Evolutionary conservation across 371 early-diverging fungal genomes (phyloP), one percentile per base, ranked within the genome.

Genomic region (Parasitella parasitica): DNA sequence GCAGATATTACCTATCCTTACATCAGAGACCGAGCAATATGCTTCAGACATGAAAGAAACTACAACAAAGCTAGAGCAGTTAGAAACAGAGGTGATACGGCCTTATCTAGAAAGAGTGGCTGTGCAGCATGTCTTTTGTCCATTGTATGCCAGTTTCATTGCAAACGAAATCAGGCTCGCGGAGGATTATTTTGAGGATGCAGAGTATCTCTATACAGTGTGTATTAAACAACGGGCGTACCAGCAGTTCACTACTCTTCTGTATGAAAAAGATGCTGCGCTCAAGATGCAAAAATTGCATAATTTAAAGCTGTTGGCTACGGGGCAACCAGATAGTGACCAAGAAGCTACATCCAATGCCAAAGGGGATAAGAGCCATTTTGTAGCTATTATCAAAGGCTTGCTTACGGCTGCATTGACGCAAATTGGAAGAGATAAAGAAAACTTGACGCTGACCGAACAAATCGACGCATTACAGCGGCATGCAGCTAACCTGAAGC

Each of bases 1-100:
- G n/a, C 59, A 68, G 20, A 30, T 57, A 6, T 15, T 57, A 24
- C 59, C 68, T 5, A 58, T 64, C 6, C 15, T 71, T 11, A 57
- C 24, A 57, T 49, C 64, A 12, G 50, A 62, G 2, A 69, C 54
- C n/a, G 57, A 69, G 4, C 36, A 4, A 2, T 51, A 43, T 46
- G 5, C 16, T 6, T 9, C 39, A 38, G 36, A 56, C 15, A 69
- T 69, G 43, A 28, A 57, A 38, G 16, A 48, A 1, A 39, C 49
- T 5, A 48, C 46, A 7, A 38, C 38, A 13, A 24, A 38, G 13
- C 27, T 64, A 5, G 61, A 48, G 16, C 2, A 24, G 5, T 3
- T 69, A 20, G 69, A 64, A 49, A 49, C 37, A 36, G 53, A 54
- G 6, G 46, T 37, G 0, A 49, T 69, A 7, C 38, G 48, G 1